Conservation (phyloP, 495 filamentous ascomycete genomes). For the Annulohypoxylon maeteangense region DNA sequence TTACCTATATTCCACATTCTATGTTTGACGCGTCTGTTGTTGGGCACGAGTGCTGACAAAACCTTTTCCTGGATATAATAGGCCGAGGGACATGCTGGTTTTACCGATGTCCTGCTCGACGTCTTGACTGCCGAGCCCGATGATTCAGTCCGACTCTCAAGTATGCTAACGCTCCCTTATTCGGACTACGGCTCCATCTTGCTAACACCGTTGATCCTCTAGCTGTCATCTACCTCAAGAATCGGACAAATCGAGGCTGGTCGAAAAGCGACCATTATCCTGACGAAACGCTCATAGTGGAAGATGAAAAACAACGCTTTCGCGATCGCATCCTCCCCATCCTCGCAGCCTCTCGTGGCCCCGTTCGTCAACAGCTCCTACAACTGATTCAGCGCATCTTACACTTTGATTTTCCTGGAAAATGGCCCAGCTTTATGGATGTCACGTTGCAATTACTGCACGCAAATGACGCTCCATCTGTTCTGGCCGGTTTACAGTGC, state of each 20-base stretch:
- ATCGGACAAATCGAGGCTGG: slow-evolving; percentile 93
- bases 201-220: slow-evolving; percentile 28
- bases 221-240: slow-evolving; percentile 99
- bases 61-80: slow-evolving; percentile 49
- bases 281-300: slow-evolving; percentile 74
- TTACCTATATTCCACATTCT: slow-evolving; percentile 13
- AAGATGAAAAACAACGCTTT: slow-evolving; percentile 88
- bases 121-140: slow-evolving; percentile 90
- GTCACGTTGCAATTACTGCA: slow-evolving; percentile 88
- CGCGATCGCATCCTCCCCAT: slow-evolving; percentile 88
- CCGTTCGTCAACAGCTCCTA: slow-evolving; percentile 88
- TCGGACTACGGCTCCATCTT: slow-evolving; percentile 16
- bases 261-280: slow-evolving; percentile 76
- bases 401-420: slow-evolving; percentile 91
- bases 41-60: slow-evolving; percentile 33
- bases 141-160: slow-evolving; percentile 81
- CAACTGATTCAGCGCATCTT: slow-evolving; percentile 95
- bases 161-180: slow-evolving; percentile 63
- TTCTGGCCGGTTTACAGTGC: slow-evolving; percentile 94
- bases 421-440: slow-evolving; percentile 93
- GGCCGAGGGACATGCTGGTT: slow-evolving; percentile 92
- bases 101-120: slow-evolving; percentile 89
- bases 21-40: slow-evolving; percentile 28
- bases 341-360: slow-evolving; percentile 79
- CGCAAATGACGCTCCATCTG: slow-evolving; percentile 81